Evolutionary conservation across 805 yeast genomes (phyloP).

Genomic region (Lipomyces orientalis): DNA sequence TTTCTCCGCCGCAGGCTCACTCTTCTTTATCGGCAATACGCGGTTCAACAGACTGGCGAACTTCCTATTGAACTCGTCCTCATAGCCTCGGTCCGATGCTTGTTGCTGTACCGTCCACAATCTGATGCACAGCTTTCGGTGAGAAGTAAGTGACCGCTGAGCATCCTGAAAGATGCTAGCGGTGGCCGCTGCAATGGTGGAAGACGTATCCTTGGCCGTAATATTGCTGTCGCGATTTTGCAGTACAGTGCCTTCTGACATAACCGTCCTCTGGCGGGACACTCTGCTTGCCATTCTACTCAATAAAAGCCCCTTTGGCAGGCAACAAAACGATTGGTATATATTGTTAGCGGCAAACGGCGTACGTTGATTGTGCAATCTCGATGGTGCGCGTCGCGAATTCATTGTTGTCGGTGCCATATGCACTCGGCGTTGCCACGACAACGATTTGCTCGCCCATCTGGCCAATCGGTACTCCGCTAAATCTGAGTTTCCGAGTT

Average conservation of each 20-base stretch:
- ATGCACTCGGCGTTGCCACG: background rate
- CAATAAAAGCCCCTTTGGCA: background rate
- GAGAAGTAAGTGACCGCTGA: constrained; percentile 74
- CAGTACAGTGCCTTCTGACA: background rate
- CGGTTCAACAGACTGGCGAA: constrained; percentile 69
- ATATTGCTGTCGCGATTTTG: background rate
- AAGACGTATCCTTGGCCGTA: background rate
- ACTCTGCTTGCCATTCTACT: background rate
- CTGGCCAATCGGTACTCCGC: background rate
- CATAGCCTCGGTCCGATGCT: constrained; percentile 58
- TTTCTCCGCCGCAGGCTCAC: constrained; percentile 75
- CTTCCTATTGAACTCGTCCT: constrained; percentile 62
- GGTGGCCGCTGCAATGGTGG: constrained; percentile 13
- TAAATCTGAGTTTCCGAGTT: background rate
- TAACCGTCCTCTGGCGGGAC: background rate
- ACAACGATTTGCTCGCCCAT: background rate
- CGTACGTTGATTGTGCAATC: background rate
- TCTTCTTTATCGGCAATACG: constrained; percentile 68
- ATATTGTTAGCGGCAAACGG: background rate
- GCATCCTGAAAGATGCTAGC: constrained; percentile 81
- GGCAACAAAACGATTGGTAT: background rate
- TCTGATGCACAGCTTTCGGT: constrained; percentile 71
- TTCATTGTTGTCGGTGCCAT: background rate
- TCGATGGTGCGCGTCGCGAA: background rate
- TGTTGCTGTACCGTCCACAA: constrained; percentile 63